These are phyloP conservation scores for Chaetomium fimeti DNA, from an alignment of 495 filamentous ascomycete species.

Conservation along the genomic window DNA sequence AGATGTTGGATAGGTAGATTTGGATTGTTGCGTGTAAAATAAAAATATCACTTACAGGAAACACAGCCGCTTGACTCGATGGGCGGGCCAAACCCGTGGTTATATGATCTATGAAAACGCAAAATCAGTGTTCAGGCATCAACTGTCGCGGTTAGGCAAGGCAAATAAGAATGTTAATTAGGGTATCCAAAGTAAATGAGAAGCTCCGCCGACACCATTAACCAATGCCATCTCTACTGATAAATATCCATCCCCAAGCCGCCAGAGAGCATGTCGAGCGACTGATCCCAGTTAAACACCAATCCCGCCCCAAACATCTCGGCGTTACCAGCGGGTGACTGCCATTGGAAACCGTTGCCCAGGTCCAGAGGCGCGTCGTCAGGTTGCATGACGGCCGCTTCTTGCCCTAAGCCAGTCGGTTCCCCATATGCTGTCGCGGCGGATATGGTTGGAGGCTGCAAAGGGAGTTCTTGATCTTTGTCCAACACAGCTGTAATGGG, in stretches of 20 bases:
- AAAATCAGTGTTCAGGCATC: too few species aligned
- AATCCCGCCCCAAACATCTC: constrained; percentile 16
- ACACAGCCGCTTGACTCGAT: too few species aligned
- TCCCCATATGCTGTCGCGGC: not conserved
- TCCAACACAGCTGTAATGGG: not conserved
- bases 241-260: constrained; percentile 19
- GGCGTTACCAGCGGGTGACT: constrained; percentile 12
- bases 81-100: too few species aligned
- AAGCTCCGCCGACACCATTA: not conserved
- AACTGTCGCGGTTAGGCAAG: too few species aligned
- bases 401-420: not conserved
- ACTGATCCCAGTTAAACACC: constrained; percentile 29
- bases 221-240: not conserved
- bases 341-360: constrained; percentile 22
- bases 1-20: too few species aligned
- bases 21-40: too few species aligned
- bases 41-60: too few species aligned
- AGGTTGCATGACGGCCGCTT: not conserved
- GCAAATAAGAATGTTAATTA: not conserved
- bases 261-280: constrained; percentile 22
- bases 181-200: not conserved
- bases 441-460: not conserved
- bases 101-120: too few species aligned
- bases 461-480: not conserved
- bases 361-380: constrained; percentile 12